Evolutionary conservation across 352 stramenopile species (phyloP).

Genomic region (Detonula confervacea): DNA sequence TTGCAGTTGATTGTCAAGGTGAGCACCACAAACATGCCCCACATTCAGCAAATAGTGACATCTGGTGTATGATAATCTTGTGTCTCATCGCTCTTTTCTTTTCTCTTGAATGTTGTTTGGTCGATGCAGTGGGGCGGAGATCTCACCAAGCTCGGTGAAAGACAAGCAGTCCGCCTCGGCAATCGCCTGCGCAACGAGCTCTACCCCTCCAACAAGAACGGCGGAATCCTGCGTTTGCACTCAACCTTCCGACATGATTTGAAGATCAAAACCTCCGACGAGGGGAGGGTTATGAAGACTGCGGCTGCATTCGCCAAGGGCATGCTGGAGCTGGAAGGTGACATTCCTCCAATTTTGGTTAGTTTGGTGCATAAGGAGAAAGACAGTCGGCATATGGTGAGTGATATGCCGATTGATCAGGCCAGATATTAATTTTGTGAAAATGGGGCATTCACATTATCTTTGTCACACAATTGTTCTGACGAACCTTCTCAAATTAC

Average conservation of each 20-base stretch:
- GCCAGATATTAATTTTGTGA: neutral
- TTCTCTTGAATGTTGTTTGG: too few species aligned
- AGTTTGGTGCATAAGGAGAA: slow-evolving; percentile 92
- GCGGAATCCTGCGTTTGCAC: slow-evolving; percentile 96
- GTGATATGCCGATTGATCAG: neutral
- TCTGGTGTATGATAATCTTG: too few species aligned
- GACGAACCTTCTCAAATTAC: too few species aligned
- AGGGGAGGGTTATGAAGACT: slow-evolving; percentile 99
- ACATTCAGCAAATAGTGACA: too few species aligned
- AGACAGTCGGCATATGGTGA: slow-evolving; percentile 91
- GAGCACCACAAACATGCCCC: too few species aligned
- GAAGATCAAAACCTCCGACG: slow-evolving; percentile 99
- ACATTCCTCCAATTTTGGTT: slow-evolving; percentile 99
- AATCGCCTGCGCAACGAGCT: slow-evolving; percentile 89
- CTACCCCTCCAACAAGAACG: slow-evolving; percentile 87
- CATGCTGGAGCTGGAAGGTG: slow-evolving; percentile 98
- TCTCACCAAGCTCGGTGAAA: slow-evolving; percentile 96
- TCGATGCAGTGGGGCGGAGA: slow-evolving; percentile 98
- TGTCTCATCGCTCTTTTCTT: too few species aligned
- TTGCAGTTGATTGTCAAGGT: slow-evolving; percentile 96
- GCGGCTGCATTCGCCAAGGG: slow-evolving; percentile 99
- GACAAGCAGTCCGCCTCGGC: slow-evolving; percentile 94
- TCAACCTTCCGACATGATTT: slow-evolving; percentile 99
- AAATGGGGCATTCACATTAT: neutral
- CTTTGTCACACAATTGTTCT: neutral